phyloP scores from a whole-genome alignment of 208 protist species.

The Trypanosomatidae sp. region DNA sequence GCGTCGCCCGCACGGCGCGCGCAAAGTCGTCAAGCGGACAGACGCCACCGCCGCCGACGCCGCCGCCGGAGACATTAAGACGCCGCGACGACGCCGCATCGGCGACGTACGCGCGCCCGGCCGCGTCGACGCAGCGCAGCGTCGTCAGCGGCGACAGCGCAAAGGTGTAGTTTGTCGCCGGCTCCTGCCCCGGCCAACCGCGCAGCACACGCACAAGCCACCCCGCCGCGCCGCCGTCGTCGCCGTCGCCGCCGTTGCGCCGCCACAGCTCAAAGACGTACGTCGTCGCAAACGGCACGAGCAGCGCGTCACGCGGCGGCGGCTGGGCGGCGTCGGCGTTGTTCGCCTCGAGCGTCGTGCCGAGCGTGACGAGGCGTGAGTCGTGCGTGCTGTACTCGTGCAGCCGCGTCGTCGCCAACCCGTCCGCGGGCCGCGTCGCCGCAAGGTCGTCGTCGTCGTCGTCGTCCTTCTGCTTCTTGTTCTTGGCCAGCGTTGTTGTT shows the following conservation, averaged over 20 bases:
- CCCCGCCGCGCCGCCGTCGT: conserved; percentile 3
- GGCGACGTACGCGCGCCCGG: conserved; percentile 15
- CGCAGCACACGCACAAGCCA: conserved; percentile 40
- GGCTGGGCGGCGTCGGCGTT: too few species aligned
- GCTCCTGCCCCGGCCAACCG: conserved; percentile 19
- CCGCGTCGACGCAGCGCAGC: conserved; percentile 27
- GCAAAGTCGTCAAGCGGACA: conserved; percentile 43
- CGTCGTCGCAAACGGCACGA: conserved; percentile 22
- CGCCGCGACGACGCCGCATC: too few species aligned
- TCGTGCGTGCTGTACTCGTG: conserved; percentile 29
- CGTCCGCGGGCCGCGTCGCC: too few species aligned
- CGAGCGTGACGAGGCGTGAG: conserved; percentile 9
- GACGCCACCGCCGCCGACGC: conserved; percentile 15
- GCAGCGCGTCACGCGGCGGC: conserved; percentile 3
- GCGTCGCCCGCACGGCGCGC: conserved; percentile 15
- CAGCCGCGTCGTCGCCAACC: background rate
- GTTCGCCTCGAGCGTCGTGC: conserved; percentile 17
- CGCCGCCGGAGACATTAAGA: too few species aligned
- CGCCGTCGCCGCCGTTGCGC: background rate
- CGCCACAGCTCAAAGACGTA: conserved; percentile 34
- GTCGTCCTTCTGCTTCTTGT: too few species aligned
- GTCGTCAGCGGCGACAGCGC: conserved; percentile 14
- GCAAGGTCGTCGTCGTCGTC: conserved; percentile 8
- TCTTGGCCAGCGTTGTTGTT: conserved; percentile 5
- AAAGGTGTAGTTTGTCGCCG: conserved; percentile 19